Percentiles rank a stretch among this genome's conserved stretches.
These are phyloP conservation scores for Penicillium steckii DNA, from an alignment of 495 filamentous ascomycete genomes.

Conservation along the genomic window DNA sequence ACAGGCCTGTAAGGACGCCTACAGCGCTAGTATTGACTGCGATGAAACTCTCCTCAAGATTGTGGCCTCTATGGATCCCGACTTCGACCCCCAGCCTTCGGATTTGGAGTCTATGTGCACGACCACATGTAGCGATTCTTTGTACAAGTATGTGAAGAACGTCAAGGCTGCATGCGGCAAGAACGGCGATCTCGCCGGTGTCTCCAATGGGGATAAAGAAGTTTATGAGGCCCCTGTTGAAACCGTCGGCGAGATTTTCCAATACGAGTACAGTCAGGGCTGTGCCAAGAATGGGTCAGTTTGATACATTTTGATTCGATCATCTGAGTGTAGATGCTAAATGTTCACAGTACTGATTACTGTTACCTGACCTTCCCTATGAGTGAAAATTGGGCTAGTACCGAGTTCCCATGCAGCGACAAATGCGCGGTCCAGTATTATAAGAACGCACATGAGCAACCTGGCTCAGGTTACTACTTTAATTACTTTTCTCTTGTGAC, in stretches of 20 bases:
- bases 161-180: conserved; percentile 22
- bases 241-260: conserved; percentile 26
- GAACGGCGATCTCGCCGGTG: conserved; percentile 24
- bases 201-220: conserved; percentile 5
- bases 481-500: conserved; percentile 17
- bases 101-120: conserved; percentile 27
- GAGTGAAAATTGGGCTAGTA: conserved; percentile 14
- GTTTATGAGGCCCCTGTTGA: conserved; percentile 20
- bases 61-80: conserved; percentile 23
- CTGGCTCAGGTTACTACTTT: conserved; percentile 25
- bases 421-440: conserved; percentile 25
- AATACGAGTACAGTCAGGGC: conserved; percentile 24
- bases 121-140: conserved; percentile 25
- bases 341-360: conserved; percentile 18
- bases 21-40: conserved; percentile 30
- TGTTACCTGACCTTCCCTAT: conserved; percentile 23
- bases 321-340: conserved; percentile 7
- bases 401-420: conserved; percentile 22
- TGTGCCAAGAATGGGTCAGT: conserved; percentile 27
- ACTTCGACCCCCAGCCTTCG: conserved; percentile 18
- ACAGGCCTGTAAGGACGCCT: conserved; percentile 30
- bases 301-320: background rate
- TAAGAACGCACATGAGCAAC: conserved; percentile 25
- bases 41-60: conserved; percentile 26
- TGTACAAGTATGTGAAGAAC: conserved; percentile 27